A percentile compares a stretch with the other conserved stretches of the same genome.
Conservation (phyloP, 2,329 filamentous ascomycete genomes). For the Fusarium drepaniforme region DNA sequence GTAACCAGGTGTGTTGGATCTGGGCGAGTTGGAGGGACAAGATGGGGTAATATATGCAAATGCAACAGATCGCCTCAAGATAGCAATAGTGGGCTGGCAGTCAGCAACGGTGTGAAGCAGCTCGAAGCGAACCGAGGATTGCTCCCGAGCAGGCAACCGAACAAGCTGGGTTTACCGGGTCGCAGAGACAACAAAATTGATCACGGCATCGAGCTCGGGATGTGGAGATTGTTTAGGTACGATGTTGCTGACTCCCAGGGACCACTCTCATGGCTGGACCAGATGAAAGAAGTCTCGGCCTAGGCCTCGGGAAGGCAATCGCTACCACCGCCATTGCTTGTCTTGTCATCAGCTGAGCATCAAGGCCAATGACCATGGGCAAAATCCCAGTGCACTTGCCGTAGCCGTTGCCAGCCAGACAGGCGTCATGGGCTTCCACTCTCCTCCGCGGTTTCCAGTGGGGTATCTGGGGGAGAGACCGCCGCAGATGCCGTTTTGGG, state of each 20-base stretch:
- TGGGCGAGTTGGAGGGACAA: background rate
- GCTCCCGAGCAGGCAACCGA: conserved; percentile 8
- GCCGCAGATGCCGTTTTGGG: conserved; percentile 42
- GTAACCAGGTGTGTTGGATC: conserved; percentile 13
- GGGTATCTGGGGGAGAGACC: conserved; percentile 44
- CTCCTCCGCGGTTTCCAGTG: conserved; percentile 22
- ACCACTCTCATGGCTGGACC: conserved; percentile 11
- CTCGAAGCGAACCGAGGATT: conserved; percentile 31
- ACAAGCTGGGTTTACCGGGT: background rate
- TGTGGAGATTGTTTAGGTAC: conserved; percentile 22
- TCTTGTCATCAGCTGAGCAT: background rate
- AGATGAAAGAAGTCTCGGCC: conserved; percentile 9
- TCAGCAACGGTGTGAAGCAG: conserved; percentile 16
- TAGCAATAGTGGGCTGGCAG: conserved; percentile 22
- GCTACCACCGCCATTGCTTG: conserved; percentile 4
- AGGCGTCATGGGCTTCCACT: conserved; percentile 35
- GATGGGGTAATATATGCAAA: conserved; percentile 36
- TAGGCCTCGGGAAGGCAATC: background rate
- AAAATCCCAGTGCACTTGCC: conserved; percentile 15
- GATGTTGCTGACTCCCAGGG: conserved; percentile 10
- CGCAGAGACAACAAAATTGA: background rate
- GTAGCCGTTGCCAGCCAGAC: conserved; percentile 7
- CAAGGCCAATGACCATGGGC: conserved; percentile 20
- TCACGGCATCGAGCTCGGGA: conserved; percentile 37
- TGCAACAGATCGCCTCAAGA: conserved; percentile 22